phyloP scores from a whole-genome alignment of 164 flowering plant genomes.

The Hamamelis virginiana region DNA sequence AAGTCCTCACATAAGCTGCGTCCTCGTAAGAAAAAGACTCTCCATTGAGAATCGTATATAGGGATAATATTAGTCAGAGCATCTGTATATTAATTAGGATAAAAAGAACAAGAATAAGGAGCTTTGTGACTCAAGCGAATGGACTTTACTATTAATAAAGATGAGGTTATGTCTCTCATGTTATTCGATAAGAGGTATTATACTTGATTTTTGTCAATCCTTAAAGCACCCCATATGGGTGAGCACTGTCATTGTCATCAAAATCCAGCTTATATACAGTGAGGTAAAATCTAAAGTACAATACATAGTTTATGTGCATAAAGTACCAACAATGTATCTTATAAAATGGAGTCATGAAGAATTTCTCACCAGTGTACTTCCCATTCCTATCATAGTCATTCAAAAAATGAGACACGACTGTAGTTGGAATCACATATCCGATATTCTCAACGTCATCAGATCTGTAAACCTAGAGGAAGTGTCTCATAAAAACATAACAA shows the following conservation, averaged over 20 bases:
- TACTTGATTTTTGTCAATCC: neutral
- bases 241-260: neutral
- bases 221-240: conserved; percentile 1
- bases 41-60: too few relatives aligned
- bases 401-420: conserved; percentile 94
- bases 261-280: neutral
- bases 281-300: neutral
- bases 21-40: too few relatives aligned
- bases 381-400: conserved; percentile 87
- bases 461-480: conserved; percentile 75
- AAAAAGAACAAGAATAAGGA: neutral
- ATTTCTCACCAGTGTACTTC: conserved; percentile 80
- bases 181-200: neutral
- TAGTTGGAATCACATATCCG: conserved; percentile 97
- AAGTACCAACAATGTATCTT: neutral
- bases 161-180: neutral
- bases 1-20: too few relatives aligned
- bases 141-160: neutral
- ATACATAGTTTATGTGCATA: neutral
- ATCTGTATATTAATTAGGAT: too few relatives aligned
- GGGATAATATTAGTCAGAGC: too few relatives aligned
- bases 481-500: conserved; percentile 24
- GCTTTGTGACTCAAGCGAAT: neutral
- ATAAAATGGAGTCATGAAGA: neutral
- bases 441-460: conserved; percentile 97